Percentiles rank a stretch among this genome's conserved stretches.
phyloP scores from a whole-genome alignment of 257 asterid genomes.

The Fraxinus anomala region DNA sequence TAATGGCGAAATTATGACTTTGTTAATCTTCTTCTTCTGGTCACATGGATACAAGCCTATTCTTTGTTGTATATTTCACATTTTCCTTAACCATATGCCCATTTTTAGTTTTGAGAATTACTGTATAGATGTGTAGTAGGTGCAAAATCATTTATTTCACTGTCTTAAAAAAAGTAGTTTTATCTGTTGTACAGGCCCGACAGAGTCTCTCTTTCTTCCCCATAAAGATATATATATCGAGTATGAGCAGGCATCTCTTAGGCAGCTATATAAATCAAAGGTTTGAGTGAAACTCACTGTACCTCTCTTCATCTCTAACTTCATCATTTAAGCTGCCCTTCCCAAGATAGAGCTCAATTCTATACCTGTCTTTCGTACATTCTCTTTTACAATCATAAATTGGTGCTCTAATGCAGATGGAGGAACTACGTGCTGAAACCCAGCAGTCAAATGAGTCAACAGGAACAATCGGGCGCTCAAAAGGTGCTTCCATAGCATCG shows the following conservation, averaged over 20 bases:
- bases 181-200: slow-evolving; percentile 64
- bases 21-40: not conserved
- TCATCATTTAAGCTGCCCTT: not conserved
- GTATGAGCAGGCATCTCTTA: slow-evolving; percentile 93
- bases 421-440: slow-evolving; percentile 79
- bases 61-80: slow-evolving; percentile 9
- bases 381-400: slow-evolving; percentile 13
- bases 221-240: slow-evolving; percentile 88
- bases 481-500: slow-evolving; percentile 85
- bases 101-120: slow-evolving; percentile 17
- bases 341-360: slow-evolving; percentile 2
- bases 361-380: slow-evolving; percentile 9
- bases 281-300: slow-evolving; percentile 37
- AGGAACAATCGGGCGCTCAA: slow-evolving; percentile 95
- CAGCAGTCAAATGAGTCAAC: slow-evolving; percentile 75
- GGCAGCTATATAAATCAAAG: slow-evolving; percentile 89
- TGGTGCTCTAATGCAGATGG: slow-evolving; percentile 64
- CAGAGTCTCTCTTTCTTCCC: slow-evolving; percentile 89
- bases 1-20: not conserved
- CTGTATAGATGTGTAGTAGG: too few relatives aligned
- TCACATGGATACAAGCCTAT: slow-evolving; percentile 1
- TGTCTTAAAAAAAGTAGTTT: not conserved
- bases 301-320: slow-evolving; percentile 17
- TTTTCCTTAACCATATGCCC: slow-evolving; percentile 1
- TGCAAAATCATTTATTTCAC: too few relatives aligned